Evolutionary conservation across 495 filamentous ascomycete genomes (phyloP), one percentile per base, ranked within the genome.

Genomic region (Penicillium coprophilum): DNA sequence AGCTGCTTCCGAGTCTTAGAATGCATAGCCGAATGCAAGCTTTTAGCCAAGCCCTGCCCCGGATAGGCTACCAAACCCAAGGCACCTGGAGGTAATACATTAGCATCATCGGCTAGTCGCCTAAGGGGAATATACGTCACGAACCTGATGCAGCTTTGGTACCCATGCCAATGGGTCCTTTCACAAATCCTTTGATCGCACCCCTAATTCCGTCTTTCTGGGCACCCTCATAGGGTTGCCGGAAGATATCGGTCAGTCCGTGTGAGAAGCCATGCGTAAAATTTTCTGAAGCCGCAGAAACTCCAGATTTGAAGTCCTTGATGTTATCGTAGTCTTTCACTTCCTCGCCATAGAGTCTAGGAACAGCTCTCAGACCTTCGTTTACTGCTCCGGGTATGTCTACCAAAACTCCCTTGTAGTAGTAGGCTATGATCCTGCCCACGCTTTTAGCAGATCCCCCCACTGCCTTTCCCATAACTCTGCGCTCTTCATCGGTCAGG

Each of bases 291-390:
- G 64, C 76, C 2, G 68, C 69, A 5, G 58, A 31, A 7, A 65
- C 60, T 3, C 76, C 76, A 7, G 66, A 67, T 50, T 70, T 71
- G 66, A 68, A 77, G 40, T 74, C 76, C 1, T 51, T 54, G 12
- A 79, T 64, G 3, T 64, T 50, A 7, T 61, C 64, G 21, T 73
- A 62, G 24, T 71, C 62, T 23, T 60, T 62, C 24, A 78, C 80
- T 50, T 76, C 74, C 57, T 84, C 86, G 6, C 89, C 88, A 60
- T 91, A 90, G 1, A 96, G 75, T 1, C 88, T 81, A 1, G 91
- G 91, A 0, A 90, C 87, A 59, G 92, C 92, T 66, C 93, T 89
- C 56, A 93, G 88, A 2, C 91, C 91, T 62, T 92, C 89, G 3
- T 87, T 83, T 3, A 92, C 65, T 0, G 90, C 88, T 1, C 92